Base-by-base conservation (phyloP, 257 asterid species). In the Nicotiana noctiflora region DNA sequence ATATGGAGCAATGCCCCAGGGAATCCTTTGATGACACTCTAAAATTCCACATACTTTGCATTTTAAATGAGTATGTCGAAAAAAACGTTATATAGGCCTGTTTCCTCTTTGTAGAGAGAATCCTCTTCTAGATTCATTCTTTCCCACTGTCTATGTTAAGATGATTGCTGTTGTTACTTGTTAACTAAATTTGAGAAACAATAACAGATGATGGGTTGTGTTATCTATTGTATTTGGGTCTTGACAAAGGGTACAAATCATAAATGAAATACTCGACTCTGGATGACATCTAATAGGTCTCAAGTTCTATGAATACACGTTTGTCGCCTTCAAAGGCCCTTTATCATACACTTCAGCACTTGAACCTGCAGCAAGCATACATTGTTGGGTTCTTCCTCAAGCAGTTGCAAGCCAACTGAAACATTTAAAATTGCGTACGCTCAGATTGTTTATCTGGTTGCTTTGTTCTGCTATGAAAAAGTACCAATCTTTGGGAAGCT, bases 381-480 rank as follows among this genome's bases (percentile, higher is more conserved):
- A 72, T 13, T 72, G 7, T 72, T 23, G 37, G 60, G 60, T 46
- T 72, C 59, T 70, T 46, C 77, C 55, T 72, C 77, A 3, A 51
- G n/a, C 23, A 6, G 60, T 21, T 70, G 77, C 21, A 70, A 70
- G 59, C 25, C 14, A 21, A 21, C 31, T 19, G 44, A 37, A 37
- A 51, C 49, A 40, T 40, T 8, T 15, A 70, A 3, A 19, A 14
- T 10, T 29, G 37, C 25, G 3, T 70, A 12, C 59, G 6, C 12
- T 4, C 56, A 19, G 17, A 68, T 68, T 68, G 76, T 11, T 68
- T 40, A 66, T 34, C 53, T 40, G 56, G n/a, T 68, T 37, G 76
- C 76, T 68, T 68, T 53, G 52, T 44, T 70, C 34, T 70, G 57
- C 57, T 70, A 70, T 70, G 77, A 70, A 70, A 55, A 44, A 70